Conservation (phyloP, 169 alveolate species). For the Plasmodium inui region DNA sequence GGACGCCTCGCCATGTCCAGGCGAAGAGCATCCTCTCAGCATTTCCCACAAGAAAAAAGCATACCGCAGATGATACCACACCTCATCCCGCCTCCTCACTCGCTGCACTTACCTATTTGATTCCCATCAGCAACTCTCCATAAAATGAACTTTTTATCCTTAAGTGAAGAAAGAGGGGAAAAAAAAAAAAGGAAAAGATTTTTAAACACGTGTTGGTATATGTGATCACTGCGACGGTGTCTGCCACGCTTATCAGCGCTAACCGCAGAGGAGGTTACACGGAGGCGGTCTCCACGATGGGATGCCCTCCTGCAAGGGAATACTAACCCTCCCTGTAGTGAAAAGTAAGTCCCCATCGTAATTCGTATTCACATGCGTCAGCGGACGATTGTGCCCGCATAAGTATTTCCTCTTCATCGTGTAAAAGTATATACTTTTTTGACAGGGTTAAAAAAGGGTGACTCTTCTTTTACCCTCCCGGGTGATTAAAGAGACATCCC, state of each 20-base stretch:
- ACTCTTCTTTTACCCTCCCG: not conserved
- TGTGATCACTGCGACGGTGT: not conserved
- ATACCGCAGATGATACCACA: not conserved
- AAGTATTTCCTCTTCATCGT: conserved; percentile 89
- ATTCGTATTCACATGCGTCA: conserved; percentile 91
- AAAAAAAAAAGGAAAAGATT: not conserved
- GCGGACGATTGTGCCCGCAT: conserved; percentile 92
- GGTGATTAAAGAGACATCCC: not conserved
- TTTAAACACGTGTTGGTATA: not conserved
- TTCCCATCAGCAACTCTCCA: conserved; percentile 89
- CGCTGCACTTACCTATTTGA: conserved; percentile 83
- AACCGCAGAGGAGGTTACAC: not conserved
- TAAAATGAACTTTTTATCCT: conserved; percentile 87
- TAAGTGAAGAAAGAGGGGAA: not conserved
- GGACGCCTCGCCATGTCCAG: conserved; percentile 62
- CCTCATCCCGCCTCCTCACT: not conserved
- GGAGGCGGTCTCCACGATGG: not conserved
- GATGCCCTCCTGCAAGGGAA: not conserved
- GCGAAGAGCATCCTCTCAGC: conserved; percentile 20
- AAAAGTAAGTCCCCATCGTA: conserved; percentile 92
- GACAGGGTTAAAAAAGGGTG: not conserved
- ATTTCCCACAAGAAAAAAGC: not conserved
- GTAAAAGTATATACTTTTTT: not conserved
- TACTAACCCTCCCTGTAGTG: conserved; percentile 92
- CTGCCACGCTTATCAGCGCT: not conserved